These are phyloP conservation scores for Paracoccidioides lutzii DNA, from an alignment of 2,329 filamentous ascomycete species.

Conservation along the genomic window DNA sequence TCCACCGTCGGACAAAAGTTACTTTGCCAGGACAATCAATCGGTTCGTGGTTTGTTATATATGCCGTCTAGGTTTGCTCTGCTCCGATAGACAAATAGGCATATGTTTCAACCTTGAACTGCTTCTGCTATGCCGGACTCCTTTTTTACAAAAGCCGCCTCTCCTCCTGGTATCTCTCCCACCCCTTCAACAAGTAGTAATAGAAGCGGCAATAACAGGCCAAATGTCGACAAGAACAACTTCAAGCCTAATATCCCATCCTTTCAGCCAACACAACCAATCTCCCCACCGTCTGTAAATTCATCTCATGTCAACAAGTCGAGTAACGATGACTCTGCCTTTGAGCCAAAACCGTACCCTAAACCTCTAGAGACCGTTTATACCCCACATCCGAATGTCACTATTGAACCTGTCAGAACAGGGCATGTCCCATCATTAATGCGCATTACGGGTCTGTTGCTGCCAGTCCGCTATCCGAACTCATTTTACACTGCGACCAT, in stretches of 20 bases:
- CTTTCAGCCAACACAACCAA: background rate
- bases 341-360: constrained; percentile 17
- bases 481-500: constrained; percentile 50
- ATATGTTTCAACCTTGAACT: background rate
- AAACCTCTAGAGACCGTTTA: constrained; percentile 11
- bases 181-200: background rate
- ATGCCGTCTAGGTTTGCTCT: background rate
- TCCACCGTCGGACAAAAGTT: background rate
- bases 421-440: constrained; percentile 44
- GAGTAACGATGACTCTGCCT: constrained; percentile 18
- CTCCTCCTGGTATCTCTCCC: background rate
- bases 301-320: background rate
- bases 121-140: background rate
- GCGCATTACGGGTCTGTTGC: constrained; percentile 44
- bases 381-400: constrained; percentile 37
- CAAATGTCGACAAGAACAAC: background rate
- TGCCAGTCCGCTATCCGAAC: constrained; percentile 49
- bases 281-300: constrained; percentile 4
- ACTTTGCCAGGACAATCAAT: background rate
- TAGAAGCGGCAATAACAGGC: background rate
- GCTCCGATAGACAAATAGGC: background rate
- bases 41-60: background rate
- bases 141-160: background rate
- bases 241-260: background rate
- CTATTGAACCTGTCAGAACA: constrained; percentile 40